Evolutionary conservation across 768 basidiomycete genomes (phyloP), one percentile per base, ranked within the genome.

Genomic region (Termitomyces sp.): DNA sequence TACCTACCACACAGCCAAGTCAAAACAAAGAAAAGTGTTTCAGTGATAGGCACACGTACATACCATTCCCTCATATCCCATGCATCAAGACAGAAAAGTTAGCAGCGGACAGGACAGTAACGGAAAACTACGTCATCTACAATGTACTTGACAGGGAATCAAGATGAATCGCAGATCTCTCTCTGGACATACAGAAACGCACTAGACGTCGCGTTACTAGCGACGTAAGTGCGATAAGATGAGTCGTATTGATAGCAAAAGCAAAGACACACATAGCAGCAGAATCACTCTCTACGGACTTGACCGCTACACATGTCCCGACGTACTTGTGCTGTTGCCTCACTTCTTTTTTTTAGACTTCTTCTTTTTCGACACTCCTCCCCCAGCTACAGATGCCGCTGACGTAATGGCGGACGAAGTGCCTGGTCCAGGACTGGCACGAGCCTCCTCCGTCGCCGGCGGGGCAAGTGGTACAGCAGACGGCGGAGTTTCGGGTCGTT

Each of bases 311-410:
- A 48, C 15, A 38, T 45, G 40, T 51, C 38, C 38, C 42, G 14
- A 47, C 44, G 38, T 37, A 12, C 30, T 41, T 14, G 43, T 45
- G 9, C 3, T 52, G 59, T 28, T 49, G 53, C 38, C 41, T 63
- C 71, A 83, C 74, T 88, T 87, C 75, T 85, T 91, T 73, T 90
- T 89, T 75, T 88, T 87, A 47, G 80, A 76, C 70, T 89, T 91
- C 75, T 91, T 92, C 79, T 91, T 92, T 73, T 87, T 89, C 42
- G 85, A 54, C 30, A 53, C 80, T 3, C 83, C 87, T 17, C 83
- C 86, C 42, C 76, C 72, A n/a, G 76, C 67, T 17, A 74, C 62
- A 14, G 69, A 65, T 3, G 71, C 60, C 41, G 77, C 53, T 50
- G 63, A 56, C 5, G 70, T 58, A 35, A 66, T 65, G 30, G 70